phyloP scores from a whole-genome alignment of 345 rosid species.

The Orychophragmus violaceus region DNA sequence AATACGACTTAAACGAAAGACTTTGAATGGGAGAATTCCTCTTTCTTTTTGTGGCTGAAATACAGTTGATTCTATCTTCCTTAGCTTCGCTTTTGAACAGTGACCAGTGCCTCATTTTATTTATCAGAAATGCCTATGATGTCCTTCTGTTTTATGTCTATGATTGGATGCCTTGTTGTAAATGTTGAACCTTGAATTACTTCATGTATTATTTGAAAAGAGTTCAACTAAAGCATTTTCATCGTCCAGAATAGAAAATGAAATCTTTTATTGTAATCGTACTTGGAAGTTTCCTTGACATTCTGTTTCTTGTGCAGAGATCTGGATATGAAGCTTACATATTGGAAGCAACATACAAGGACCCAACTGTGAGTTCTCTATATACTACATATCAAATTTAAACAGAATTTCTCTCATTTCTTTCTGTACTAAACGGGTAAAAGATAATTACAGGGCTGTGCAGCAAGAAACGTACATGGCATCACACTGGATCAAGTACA shows the following conservation, averaged over 20 bases:
- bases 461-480: slow-evolving; percentile 91
- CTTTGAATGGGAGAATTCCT: neutral
- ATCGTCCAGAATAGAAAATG: neutral
- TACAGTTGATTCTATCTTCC: neutral
- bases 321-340: slow-evolving; percentile 91
- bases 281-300: slow-evolving; percentile 6
- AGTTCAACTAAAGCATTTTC: neutral
- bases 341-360: slow-evolving; percentile 80
- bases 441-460: slow-evolving; percentile 72
- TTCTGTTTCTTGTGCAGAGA: slow-evolving; percentile 48
- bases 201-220: too few species aligned
- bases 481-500: slow-evolving; percentile 71
- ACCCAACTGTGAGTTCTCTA: slow-evolving; percentile 65
- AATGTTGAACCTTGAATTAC: neutral
- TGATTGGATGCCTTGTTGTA: slow-evolving; percentile 15
- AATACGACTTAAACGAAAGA: too few species aligned
- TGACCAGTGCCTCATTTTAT: neutral
- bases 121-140: neutral
- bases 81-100: neutral
- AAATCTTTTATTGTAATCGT: neutral
- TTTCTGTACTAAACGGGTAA: slow-evolving; percentile 18
- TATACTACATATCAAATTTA: neutral
- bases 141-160: neutral
- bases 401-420: neutral
- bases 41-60: neutral